These are phyloP conservation scores for Microstegium vimineum DNA, from an alignment of 176 grass and related monocot genomes.

Conservation along the genomic window DNA sequence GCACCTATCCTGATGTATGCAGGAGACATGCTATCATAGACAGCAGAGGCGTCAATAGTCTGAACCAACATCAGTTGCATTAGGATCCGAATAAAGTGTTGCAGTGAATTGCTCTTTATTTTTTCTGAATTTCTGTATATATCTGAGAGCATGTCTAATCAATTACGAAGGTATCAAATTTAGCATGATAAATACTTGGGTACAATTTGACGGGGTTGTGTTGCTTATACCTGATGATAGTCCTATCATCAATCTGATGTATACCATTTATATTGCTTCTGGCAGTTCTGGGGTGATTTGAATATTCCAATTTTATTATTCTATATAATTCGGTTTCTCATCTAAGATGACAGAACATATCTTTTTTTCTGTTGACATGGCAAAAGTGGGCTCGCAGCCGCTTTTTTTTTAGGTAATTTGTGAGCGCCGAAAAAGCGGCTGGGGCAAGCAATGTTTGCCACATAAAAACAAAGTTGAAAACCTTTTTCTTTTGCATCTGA, in stretches of 20 bases:
- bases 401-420: too few relatives aligned
- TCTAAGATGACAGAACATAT: background rate
- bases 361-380: background rate
- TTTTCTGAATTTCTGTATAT: background rate
- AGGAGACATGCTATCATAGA: background rate
- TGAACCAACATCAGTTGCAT: constrained; percentile 15
- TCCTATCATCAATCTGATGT: background rate
- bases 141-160: constrained; percentile 13
- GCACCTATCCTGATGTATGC: background rate
- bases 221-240: background rate
- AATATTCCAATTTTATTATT: background rate
- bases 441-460: background rate
- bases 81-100: constrained; percentile 36
- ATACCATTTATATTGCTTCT: background rate
- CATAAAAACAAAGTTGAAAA: background rate
- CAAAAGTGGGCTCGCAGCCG: background rate
- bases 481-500: background rate
- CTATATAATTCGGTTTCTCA: background rate
- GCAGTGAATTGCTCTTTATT: background rate
- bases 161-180: background rate
- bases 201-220: background rate
- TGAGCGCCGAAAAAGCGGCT: too few relatives aligned
- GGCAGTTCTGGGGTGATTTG: too few relatives aligned
- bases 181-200: background rate
- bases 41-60: constrained; percentile 15